phyloP scores from a whole-genome alignment of 129 eudicot species.

The Centrapalus pauciflorus region DNA sequence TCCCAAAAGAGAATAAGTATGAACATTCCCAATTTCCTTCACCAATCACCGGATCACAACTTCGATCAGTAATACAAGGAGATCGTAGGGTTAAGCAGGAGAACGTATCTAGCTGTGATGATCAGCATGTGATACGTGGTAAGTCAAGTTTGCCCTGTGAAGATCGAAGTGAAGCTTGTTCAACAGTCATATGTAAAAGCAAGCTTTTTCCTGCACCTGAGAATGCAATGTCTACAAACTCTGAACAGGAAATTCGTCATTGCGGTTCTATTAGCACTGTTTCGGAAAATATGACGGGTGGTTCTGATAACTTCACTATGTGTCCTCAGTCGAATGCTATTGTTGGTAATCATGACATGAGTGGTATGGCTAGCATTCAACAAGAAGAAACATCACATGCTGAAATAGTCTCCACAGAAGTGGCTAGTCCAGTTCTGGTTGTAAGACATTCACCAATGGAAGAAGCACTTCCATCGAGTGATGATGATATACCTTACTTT shows the following conservation, averaged over 20 bases:
- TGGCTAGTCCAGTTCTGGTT: constrained; percentile 10
- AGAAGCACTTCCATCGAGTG: constrained; percentile 41
- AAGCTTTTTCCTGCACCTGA: constrained; percentile 2
- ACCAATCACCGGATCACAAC: constrained; percentile 26
- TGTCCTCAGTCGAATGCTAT: constrained; percentile 11
- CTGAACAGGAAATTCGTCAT: constrained; percentile 22
- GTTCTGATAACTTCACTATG: constrained; percentile 16
- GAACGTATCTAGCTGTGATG: constrained; percentile 23
- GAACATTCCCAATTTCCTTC: constrained; percentile 20
- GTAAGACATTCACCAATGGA: constrained; percentile 10
- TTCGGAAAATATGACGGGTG: constrained; percentile 12
- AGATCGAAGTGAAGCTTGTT: constrained; percentile 8
- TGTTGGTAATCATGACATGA: constrained; percentile 11
- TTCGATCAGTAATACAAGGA: constrained; percentile 23
- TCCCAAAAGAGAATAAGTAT: constrained; percentile 20
- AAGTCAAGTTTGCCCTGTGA: constrained; percentile 9
- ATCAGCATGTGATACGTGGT: constrained; percentile 3
- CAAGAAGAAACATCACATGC: constrained; percentile 22
- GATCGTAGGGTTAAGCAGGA: constrained; percentile 28
- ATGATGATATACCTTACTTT: constrained; percentile 48
- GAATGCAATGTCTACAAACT: constrained; percentile 13
- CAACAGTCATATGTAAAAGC: constrained; percentile 12
- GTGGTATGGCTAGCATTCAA: neutral
- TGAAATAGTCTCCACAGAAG: constrained; percentile 23
- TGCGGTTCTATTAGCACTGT: neutral